phyloP scores from a whole-genome alignment of 495 filamentous ascomycete genomes.

The Clohesyomyces aquaticus region DNA sequence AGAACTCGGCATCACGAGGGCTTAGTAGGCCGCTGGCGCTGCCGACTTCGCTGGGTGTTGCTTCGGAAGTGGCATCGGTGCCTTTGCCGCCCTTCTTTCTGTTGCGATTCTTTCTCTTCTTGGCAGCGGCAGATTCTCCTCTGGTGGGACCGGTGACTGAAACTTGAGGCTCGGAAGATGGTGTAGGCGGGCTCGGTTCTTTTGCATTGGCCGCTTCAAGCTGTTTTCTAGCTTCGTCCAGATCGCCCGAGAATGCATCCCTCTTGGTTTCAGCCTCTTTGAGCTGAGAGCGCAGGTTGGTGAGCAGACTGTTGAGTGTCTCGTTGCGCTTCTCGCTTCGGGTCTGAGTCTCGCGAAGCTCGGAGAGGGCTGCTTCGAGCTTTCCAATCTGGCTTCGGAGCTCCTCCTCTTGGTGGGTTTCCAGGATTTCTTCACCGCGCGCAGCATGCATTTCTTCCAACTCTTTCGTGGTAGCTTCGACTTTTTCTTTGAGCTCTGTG shows the following conservation, averaged over 20 bases:
- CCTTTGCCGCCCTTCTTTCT: constrained; percentile 80
- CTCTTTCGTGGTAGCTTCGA: constrained; percentile 43
- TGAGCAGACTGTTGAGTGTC: constrained; percentile 58
- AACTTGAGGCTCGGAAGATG: constrained; percentile 23
- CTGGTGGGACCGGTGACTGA: constrained; percentile 9
- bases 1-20: constrained; percentile 24
- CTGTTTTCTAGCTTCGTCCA: constrained; percentile 39
- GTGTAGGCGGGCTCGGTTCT: constrained; percentile 7
- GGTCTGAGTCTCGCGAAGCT: constrained; percentile 48
- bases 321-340: constrained; percentile 57
- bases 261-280: constrained; percentile 51
- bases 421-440: constrained; percentile 33
- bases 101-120: constrained; percentile 80
- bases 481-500: constrained; percentile 33
- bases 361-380: constrained; percentile 36
- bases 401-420: constrained; percentile 33
- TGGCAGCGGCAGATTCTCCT: constrained; percentile 44
- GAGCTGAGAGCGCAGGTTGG: constrained; percentile 56
- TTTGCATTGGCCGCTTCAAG: constrained; percentile 19
- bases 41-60: constrained; percentile 43
- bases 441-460: constrained; percentile 39
- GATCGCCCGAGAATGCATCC: constrained; percentile 34
- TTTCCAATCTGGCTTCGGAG: constrained; percentile 33
- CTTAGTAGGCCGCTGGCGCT: constrained; percentile 23
- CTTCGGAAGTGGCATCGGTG: constrained; percentile 45